A percentile compares a stretch with the other conserved stretches of the same genome.
Conservation (phyloP, 768 basidiomycete species). For the Pleurotus citrinopileatus region DNA sequence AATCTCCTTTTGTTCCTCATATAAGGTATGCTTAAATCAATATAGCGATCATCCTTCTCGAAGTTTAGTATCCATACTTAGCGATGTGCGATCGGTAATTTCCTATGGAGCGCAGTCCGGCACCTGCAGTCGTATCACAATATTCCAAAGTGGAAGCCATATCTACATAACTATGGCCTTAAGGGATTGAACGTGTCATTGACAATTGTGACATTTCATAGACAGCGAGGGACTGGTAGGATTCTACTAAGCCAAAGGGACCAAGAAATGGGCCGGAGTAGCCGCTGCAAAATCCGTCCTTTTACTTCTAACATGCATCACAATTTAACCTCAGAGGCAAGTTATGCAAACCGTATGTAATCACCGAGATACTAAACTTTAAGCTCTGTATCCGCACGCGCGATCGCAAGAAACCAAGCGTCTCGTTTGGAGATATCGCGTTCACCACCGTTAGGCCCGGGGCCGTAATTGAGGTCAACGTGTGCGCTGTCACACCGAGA, state of each 20-base stretch:
- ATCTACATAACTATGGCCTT: background rate
- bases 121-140: background rate
- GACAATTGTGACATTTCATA: slow-evolving; percentile 5
- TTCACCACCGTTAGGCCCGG: too few relatives aligned
- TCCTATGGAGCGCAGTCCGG: background rate
- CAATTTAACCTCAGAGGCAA: too few relatives aligned
- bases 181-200: slow-evolving; percentile 1
- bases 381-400: background rate
- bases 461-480: too few relatives aligned
- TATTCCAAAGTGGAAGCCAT: slow-evolving; percentile 3
- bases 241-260: too few relatives aligned
- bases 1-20: background rate
- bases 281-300: too few relatives aligned
- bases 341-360: too few relatives aligned
- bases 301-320: too few relatives aligned
- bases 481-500: too few relatives aligned
- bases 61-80: background rate
- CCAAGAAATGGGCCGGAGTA: too few relatives aligned
- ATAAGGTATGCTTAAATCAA: background rate
- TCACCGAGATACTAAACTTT: background rate
- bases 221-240: background rate
- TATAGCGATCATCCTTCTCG: background rate
- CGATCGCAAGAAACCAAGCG: background rate
- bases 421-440: too few relatives aligned
- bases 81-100: background rate